Base-by-base conservation (phyloP, 202 grass and related monocot genomes). In the Digitaria exilis region DNA sequence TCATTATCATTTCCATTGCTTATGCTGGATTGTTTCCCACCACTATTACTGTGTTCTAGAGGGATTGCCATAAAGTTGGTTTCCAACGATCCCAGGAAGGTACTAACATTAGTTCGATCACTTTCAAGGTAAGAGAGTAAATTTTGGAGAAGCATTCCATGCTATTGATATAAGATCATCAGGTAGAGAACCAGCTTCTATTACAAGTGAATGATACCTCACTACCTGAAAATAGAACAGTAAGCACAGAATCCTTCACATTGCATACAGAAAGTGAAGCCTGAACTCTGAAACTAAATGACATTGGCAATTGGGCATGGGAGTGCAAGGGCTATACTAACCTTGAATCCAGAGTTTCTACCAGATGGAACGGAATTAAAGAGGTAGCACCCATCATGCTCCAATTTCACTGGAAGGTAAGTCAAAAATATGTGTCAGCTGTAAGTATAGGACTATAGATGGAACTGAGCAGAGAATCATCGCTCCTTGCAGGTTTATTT, bases 181-280 rank as follows among this genome's bases (percentile, higher is more conserved):
- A 51, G 96, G 80, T 34, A 98, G 80, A 50, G 96, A 95, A n/a
- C 78, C 78, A 48, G 82, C 35, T 80, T 93, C 80, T 83, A 98
- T 93, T 63, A 93, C 80, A 85, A 98, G 96, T 60, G 96, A 98
- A 91, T 98, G 96, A 81, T 98, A 98, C 11, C 96, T 89, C n/a
- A 98, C 90, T 68, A 93, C 96, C 96, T 98, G 86, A 75, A 77
- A 86, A 68, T 34, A 79, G 50, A 32, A 85, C 32, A 34, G 32
- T 34, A 34, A 34, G 32, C 32, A 34, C 32, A 34, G 4, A 4
- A 34, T 34, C 32, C 32, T 34, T 34, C 32, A 34, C 32, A 34
- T 34, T 2, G 32, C 32, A 34, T 34, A 34, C 32, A 34, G 32
- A 34, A 34, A 4, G 32, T 34, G 32, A 34, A 34, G 4, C 32